Evolutionary conservation across 345 rosid species (phyloP), one percentile per base, ranked within the genome.

Genomic region (Camelina laxa): DNA sequence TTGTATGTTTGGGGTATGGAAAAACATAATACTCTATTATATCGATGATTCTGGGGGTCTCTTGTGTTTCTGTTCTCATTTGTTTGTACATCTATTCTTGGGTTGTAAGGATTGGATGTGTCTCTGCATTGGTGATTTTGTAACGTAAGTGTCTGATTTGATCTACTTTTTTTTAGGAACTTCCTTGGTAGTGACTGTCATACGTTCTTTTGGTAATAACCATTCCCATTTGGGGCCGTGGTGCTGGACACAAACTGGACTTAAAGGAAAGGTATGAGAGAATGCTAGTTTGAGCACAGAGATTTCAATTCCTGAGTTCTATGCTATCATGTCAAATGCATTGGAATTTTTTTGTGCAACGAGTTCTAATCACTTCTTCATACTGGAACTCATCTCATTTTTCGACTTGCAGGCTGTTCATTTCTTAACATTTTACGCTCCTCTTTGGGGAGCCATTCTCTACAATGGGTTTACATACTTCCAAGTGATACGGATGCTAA

Each of bases 381-480:
- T 47, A 16, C 45, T 56, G 39, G 53, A 48, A 60, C 65, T 78
- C 30, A 44, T 72, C 15, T 65, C 42, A 33, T 6, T 6, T n/a
- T 17, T 56, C 0, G 16, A 60, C 64, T 16, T 82, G 85, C 96
- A 94, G 97, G 98, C 96, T 47, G 84, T 89, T 77, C 97, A 91
- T 63, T 94, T 94, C 51, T 75, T 91, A 74, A 94, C 97, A 16
- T 91, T 94, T 51, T 94, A 91, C 27, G 85, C 84, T 3, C 98
- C 98, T 5, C 88, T 94, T 24, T 94, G 97, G 98, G 94, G 93
- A 39, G 97, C 98, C 58, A 94, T 94, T 78, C 90, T 94, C 70
- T 94, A 91, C 88, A 94, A 94, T 73, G 98, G 96, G 61, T 80
- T 87, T 82, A 89, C 92, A 9, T 94, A 94, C 75, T 84, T 91